Percentiles rank a stretch among this genome's conserved stretches.
Evolutionary conservation across 1,139 yeast genomes (phyloP).

Genomic region (Pichia sp.): DNA sequence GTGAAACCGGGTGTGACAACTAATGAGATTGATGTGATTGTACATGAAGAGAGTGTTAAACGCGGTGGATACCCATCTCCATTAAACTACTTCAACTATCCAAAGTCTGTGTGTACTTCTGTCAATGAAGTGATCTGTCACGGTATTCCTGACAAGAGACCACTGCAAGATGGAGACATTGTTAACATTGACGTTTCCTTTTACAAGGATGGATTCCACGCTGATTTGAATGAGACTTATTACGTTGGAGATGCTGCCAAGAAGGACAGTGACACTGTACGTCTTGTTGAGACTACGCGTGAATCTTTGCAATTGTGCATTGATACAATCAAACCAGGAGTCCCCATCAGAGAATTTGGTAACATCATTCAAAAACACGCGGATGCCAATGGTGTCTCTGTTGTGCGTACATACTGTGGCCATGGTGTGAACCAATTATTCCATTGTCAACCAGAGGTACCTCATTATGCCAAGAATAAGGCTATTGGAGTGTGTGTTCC

Average conservation of each 20-base stretch:
- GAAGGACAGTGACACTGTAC: conserved; percentile 64
- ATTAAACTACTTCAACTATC: conserved; percentile 87
- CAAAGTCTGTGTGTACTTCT: conserved; percentile 89
- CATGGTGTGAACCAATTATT: conserved; percentile 87
- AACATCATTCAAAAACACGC: conserved; percentile 88
- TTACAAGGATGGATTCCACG: conserved; percentile 82
- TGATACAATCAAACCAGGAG: conserved; percentile 82
- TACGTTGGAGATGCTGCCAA: conserved; percentile 91
- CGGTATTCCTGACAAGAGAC: conserved; percentile 91
- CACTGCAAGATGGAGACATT: conserved; percentile 88
- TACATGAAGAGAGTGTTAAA: conserved; percentile 82
- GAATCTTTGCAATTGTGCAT: conserved; percentile 85
- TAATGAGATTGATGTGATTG: conserved; percentile 81
- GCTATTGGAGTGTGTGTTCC: conserved; percentile 92
- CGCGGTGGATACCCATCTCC: conserved; percentile 95
- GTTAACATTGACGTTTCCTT: conserved; percentile 85
- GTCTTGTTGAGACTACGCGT: conserved; percentile 90
- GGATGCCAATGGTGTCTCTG: conserved; percentile 67
- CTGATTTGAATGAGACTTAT: conserved; percentile 94
- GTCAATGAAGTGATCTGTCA: conserved; percentile 95
- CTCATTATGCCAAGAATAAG: conserved; percentile 91
- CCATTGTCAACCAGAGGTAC: conserved; percentile 91
- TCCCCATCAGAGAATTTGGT: conserved; percentile 82
- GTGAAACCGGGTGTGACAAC: conserved; percentile 87
- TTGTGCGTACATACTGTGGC: conserved; percentile 88